Percentiles rank a stretch among this genome's conserved stretches.
Conservation (phyloP, 805 yeast species). For the Candida sithepensis region DNA sequence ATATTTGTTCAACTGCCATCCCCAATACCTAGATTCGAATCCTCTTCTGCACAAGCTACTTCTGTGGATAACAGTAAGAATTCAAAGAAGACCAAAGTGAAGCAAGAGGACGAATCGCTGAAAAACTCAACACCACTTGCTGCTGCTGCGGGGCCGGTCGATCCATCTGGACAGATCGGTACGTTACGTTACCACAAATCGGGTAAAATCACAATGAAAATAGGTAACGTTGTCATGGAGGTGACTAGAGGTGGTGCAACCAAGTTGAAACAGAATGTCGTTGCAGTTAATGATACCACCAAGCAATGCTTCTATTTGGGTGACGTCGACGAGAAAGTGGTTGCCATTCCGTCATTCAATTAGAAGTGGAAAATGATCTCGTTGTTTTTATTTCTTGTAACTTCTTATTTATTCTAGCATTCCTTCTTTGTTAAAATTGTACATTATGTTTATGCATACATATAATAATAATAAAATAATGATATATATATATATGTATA, state of each 20-base stretch:
- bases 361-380: neutral
- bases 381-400: neutral
- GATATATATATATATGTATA: neutral
- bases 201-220: conserved; percentile 70
- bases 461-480: too few relatives aligned
- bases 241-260: conserved; percentile 69
- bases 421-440: neutral
- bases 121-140: neutral
- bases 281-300: conserved; percentile 37
- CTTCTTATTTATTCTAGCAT: neutral
- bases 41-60: too few relatives aligned
- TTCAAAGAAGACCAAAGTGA: conserved; percentile 8
- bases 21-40: conserved; percentile 21
- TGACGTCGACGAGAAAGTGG: conserved; percentile 49
- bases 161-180: conserved; percentile 60
- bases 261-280: conserved; percentile 70
- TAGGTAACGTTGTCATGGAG: conserved; percentile 69
- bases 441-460: neutral
- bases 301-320: conserved; percentile 50
- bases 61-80: too few relatives aligned
- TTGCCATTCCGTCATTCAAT: conserved; percentile 51
- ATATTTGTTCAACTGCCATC: conserved; percentile 32
- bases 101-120: conserved; percentile 1
- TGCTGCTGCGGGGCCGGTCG: neutral
- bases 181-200: conserved; percentile 73